Evolutionary conservation across 805 yeast genomes (phyloP).

Genomic region (Metschnikowia sp.): DNA sequence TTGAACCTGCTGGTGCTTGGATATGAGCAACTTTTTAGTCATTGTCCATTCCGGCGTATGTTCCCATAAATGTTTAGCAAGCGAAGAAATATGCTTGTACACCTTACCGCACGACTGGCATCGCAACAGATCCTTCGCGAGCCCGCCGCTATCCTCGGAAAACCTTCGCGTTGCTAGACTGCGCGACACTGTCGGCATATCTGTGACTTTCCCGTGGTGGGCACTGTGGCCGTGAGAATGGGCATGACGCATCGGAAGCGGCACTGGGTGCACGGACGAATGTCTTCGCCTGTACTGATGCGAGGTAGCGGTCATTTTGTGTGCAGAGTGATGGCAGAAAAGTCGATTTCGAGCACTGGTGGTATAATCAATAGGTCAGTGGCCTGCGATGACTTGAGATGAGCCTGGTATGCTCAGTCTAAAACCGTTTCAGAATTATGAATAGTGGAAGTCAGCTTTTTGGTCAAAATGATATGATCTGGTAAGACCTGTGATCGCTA

Average conservation of each 20-base stretch:
- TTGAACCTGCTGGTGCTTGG: slow-evolving; percentile 89
- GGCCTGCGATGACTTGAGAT: too few relatives aligned
- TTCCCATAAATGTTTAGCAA: slow-evolving; percentile 89
- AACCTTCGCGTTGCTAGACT: slow-evolving; percentile 49
- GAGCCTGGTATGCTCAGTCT: too few relatives aligned
- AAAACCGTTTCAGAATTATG: too few relatives aligned
- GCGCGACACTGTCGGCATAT: slow-evolving; percentile 7
- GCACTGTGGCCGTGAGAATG: slow-evolving; percentile 7
- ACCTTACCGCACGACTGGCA: slow-evolving; percentile 94
- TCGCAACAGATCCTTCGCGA: slow-evolving; percentile 77
- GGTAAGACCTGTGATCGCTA: too few relatives aligned
- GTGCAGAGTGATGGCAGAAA: too few relatives aligned
- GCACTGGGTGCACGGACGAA: slow-evolving; percentile 18
- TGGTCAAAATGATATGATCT: too few relatives aligned
- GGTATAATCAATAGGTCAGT: too few relatives aligned
- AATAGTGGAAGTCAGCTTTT: too few relatives aligned
- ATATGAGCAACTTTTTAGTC: slow-evolving; percentile 73
- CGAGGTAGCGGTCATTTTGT: background rate
- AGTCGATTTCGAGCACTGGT: too few relatives aligned
- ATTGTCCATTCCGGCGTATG: slow-evolving; percentile 94
- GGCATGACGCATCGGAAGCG: slow-evolving; percentile 14
- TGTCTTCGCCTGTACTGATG: slow-evolving; percentile 17
- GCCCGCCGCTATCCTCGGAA: slow-evolving; percentile 82
- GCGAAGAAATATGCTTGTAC: slow-evolving; percentile 81
- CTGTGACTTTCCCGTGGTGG: slow-evolving; percentile 10